These are phyloP conservation scores for Fusarium aywerte DNA, from an alignment of 2,329 filamentous ascomycete species.

Conservation along the genomic window DNA sequence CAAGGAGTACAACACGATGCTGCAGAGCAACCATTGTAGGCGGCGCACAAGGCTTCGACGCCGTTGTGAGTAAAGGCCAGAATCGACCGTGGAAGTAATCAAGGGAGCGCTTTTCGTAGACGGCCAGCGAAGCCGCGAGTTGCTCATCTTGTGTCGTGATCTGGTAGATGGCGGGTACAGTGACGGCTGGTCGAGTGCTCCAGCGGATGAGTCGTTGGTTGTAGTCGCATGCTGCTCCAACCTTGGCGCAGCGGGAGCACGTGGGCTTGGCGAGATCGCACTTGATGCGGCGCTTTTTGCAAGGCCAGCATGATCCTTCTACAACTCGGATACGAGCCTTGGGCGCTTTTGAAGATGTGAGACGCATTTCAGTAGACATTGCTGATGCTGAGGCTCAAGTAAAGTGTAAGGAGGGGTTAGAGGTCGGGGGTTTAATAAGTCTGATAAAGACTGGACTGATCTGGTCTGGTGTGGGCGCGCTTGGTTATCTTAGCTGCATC, in stretches of 20 bases:
- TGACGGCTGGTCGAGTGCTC: constrained; percentile 53
- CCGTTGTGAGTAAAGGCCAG: constrained; percentile 49
- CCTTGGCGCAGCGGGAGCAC: constrained; percentile 52
- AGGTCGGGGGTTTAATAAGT: not conserved
- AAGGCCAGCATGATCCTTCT: constrained; percentile 57
- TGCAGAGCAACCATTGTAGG: constrained; percentile 48
- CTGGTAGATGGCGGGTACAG: constrained; percentile 46
- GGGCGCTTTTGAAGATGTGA: not conserved
- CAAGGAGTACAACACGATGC: constrained; percentile 49
- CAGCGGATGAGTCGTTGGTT: constrained; percentile 55
- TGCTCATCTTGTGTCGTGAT: constrained; percentile 45
- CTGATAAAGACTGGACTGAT: not conserved
- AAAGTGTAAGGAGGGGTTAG: not conserved
- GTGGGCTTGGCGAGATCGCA: constrained; percentile 54
- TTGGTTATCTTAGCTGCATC: constrained; percentile 5
- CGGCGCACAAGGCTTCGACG: constrained; percentile 46
- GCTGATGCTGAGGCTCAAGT: not conserved
- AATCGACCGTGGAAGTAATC: constrained; percentile 51
- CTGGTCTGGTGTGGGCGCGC: not conserved
- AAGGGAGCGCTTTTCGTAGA: constrained; percentile 47
- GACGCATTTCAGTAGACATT: not conserved
- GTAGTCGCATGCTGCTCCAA: constrained; percentile 44
- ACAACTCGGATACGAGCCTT: constrained; percentile 41
- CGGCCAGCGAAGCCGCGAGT: constrained; percentile 42
- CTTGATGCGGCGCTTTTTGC: constrained; percentile 57